Base-by-base conservation (phyloP, 2,329 filamentous ascomycete species). In the Phoma sp. region DNA sequence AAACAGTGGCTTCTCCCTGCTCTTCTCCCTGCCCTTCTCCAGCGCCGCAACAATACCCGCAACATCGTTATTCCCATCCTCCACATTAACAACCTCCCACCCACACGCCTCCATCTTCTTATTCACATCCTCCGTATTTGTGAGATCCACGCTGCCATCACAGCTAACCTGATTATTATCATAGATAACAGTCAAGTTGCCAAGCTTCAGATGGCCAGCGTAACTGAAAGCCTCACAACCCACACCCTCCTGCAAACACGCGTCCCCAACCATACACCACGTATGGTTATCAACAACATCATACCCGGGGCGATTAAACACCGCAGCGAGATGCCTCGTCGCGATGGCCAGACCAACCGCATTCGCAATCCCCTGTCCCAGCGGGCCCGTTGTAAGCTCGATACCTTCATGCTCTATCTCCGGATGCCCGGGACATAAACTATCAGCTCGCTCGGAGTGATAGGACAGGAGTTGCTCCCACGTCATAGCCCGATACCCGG, bases 81-180 rank as follows among this genome's bases (percentile, higher is more conserved):
- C 60, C 0, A 85, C 69, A 14, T 84, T 78, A 5, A 84, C 71
- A 1, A 84, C 81, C 18, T 84, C 64, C 81, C 82, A 86, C 4
- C 81, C 81, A 25, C 76, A 81, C 3, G 82, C 82, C 2, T 76
- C 72, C 82, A 85, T 84, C 68, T 85, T 85, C 21, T 75, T 69
- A 53, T 85, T 84, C 59, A 84, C 74, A 36, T 85, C 82, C 60
- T 86, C 83, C 0, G 77, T 81, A 59, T 82, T 83, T 3, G 76
- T 77, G 48, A 79, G 71, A 68, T 84, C 81, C 3, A 84, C 77
- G 1, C 76, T 77, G 1, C 83, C 83, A 53, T 85, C 83, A 59
- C 83, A 85, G 4, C 82, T 84, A 43, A 85, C 75, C 60, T 83
- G 80, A 67, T 86, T 85, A 67, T 85, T 85, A 60, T 86, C 84